phyloP scores from a whole-genome alignment of 371 early-diverging fungal genomes.

The Mortierella sp. region DNA sequence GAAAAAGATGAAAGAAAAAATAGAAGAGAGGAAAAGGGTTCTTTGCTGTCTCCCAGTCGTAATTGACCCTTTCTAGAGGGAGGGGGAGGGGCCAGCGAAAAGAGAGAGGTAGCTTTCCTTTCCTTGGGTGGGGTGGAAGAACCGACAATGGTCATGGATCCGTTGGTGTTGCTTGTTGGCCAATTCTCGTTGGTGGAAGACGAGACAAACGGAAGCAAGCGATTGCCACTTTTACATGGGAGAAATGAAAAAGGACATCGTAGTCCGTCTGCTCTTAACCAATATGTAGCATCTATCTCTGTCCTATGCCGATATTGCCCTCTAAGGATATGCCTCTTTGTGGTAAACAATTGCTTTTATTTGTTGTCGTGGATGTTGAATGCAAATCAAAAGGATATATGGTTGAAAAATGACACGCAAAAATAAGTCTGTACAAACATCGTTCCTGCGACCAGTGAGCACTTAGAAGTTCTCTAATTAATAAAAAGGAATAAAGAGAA shows the following conservation, averaged over 20 bases:
- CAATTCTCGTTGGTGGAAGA: not conserved
- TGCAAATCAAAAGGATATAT: constrained; percentile 9
- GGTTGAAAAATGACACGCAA: not conserved
- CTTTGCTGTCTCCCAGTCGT: not conserved
- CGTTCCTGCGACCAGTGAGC: not conserved
- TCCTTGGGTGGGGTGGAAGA: not conserved
- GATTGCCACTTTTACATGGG: no score
- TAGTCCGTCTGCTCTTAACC: no score
- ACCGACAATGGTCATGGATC: not conserved
- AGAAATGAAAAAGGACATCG: not conserved
- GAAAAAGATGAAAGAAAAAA: not conserved
- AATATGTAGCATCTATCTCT: no score
- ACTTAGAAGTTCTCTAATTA: not conserved
- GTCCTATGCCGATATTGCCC: not conserved
- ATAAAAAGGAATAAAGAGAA: not conserved
- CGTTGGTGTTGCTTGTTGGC: not conserved
- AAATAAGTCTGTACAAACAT: not conserved
- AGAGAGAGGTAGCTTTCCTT: not conserved
- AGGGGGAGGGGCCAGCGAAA: not conserved
- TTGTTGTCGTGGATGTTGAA: not conserved
- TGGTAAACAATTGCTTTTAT: not conserved
- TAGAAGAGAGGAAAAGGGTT: not conserved
- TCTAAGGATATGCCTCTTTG: not conserved
- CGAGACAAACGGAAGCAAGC: not conserved
- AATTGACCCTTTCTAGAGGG: not conserved